These are phyloP conservation scores for Pseudopithomyces chartarum DNA, from an alignment of 2,329 filamentous ascomycete genomes.

Conservation along the genomic window DNA sequence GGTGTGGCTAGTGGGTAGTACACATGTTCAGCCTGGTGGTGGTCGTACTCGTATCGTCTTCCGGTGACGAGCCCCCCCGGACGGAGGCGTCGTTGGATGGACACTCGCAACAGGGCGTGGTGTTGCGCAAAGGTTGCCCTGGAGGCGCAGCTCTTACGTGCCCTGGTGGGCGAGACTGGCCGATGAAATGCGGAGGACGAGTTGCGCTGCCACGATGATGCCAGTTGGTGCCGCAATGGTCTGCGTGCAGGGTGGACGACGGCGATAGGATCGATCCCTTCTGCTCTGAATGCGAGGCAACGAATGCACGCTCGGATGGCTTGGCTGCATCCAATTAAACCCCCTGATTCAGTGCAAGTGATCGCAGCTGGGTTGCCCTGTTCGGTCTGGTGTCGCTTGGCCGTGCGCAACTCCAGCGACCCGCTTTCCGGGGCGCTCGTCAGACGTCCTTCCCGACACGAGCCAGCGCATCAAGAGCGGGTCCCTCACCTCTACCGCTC, in stretches of 20 bases:
- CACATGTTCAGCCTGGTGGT: no score
- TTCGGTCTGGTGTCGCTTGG: slow-evolving; percentile 18
- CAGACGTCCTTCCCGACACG: slow-evolving; percentile 35
- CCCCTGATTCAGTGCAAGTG: slow-evolving; percentile 19
- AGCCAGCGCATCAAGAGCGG: slow-evolving; percentile 39
- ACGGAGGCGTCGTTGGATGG: not conserved
- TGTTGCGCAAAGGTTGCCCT: slow-evolving; percentile 1
- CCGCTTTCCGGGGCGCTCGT: slow-evolving; percentile 22
- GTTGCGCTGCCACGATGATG: not conserved
- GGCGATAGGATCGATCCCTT: slow-evolving; percentile 3
- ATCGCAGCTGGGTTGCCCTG: slow-evolving; percentile 33
- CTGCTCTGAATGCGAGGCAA: slow-evolving; percentile 27
- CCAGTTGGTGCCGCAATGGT: not conserved
- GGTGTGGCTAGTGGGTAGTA: no score
- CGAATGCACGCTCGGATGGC: slow-evolving; percentile 26
- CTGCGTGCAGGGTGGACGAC: not conserved
- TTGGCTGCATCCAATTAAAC: not conserved
- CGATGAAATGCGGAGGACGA: not conserved
- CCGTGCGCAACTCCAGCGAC: slow-evolving; percentile 25
- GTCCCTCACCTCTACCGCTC: slow-evolving; percentile 7
- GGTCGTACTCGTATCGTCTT: not conserved
- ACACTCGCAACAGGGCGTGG: not conserved
- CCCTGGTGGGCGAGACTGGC: slow-evolving; percentile 7
- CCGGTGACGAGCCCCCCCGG: not conserved
- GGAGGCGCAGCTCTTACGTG: slow-evolving; percentile 1